Percentiles rank a stretch among this genome's conserved stretches.
phyloP scores from a whole-genome alignment of 805 yeast species.

The Candida insectorum region DNA sequence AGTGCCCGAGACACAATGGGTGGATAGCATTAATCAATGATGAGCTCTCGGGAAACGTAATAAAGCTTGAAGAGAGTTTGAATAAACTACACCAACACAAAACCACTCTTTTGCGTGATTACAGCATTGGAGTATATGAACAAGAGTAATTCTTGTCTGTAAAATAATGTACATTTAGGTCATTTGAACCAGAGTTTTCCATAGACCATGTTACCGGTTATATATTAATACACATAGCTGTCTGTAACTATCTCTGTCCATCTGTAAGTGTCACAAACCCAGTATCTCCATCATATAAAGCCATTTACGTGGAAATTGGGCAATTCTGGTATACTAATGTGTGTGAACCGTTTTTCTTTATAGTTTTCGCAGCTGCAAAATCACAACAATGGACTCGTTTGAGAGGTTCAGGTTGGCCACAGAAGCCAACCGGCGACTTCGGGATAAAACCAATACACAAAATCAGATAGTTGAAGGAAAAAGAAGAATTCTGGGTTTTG shows the following conservation, averaged over 20 bases:
- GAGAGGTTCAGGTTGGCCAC: slow-evolving; percentile 8
- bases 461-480: too few relatives aligned
- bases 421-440: slow-evolving; percentile 6
- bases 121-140: slow-evolving; percentile 32
- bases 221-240: too few relatives aligned
- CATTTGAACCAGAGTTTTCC: neutral
- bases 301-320: too few relatives aligned
- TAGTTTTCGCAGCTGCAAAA: too few relatives aligned
- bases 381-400: slow-evolving; percentile 9
- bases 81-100: slow-evolving; percentile 24
- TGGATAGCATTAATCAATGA: slow-evolving; percentile 43
- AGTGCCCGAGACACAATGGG: slow-evolving; percentile 53
- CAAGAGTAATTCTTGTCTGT: neutral
- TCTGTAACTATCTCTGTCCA: too few relatives aligned
- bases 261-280: too few relatives aligned
- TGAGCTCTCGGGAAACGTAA: slow-evolving; percentile 22
- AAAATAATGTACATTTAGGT: neutral
- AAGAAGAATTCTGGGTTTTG: too few relatives aligned
- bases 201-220: too few relatives aligned
- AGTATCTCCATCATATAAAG: too few relatives aligned
- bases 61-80: slow-evolving; percentile 33
- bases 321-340: too few relatives aligned
- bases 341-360: too few relatives aligned
- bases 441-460: too few relatives aligned
- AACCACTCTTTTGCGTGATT: slow-evolving; percentile 28